Base-by-base conservation (phyloP, 257 asterid species). In the Solanum chilense region DNA sequence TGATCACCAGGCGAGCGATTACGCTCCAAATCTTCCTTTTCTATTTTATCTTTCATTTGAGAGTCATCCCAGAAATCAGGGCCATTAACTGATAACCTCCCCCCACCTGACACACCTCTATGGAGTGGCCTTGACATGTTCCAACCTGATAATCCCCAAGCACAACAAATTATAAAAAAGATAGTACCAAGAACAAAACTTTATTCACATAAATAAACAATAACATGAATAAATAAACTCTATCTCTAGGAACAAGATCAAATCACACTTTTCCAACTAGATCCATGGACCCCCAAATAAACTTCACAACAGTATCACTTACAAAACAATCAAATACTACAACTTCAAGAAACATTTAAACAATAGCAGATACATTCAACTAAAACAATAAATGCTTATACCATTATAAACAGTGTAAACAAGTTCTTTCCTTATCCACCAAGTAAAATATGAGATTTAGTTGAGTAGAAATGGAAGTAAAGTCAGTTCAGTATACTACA, bases 101-200 rank as follows among this genome's bases (percentile, higher is more conserved):
- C 95, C 68, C 95, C 95, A 86, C 92, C 92, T 3, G 91, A 94
- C 45, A 92, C 91, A 89, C 99, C 98, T 90, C 99, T 96, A 84
- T 93, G 98, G 88, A 93, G 98, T 89, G 99, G 96, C 94, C 95
- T 95, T 20, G 97, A 88, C 99, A 97, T 97, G 73, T 87, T 90
- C 89, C 87, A 86, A 86, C 94, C 98, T 93, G 92, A 85, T 85
- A 85, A 89, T 86, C 25, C 90, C 92, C 93, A 60, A 86, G 85
- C 42, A 29, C 84, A 86, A 89, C 82, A 71, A 88, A 88, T 58
- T 88, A 89, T 52, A 44, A 12, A 68, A 68, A 68, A 27, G 12
- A 68, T 13, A 68, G 39, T 27, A 68, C 75, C 68, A 89, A 83
- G 82, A 74, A 74, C 52, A 37, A 9, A 78, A 78, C 64, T 15